Evolutionary conservation across 1,139 yeast genomes (phyloP).

Genomic region (Protomyces inundatus): DNA sequence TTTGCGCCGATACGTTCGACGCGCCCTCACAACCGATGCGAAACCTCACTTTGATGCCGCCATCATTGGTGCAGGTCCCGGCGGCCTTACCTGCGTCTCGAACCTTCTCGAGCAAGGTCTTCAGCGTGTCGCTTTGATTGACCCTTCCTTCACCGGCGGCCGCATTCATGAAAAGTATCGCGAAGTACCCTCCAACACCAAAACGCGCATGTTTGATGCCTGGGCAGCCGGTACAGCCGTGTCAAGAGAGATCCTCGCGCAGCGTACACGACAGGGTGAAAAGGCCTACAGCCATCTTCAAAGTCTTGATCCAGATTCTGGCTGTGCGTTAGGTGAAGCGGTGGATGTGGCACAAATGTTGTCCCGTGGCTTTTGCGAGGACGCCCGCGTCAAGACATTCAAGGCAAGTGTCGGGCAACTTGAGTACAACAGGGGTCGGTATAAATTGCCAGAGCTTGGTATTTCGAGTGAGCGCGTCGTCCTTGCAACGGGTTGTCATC

Average conservation of each 20-base stretch:
- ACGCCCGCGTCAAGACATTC: slow-evolving; percentile 8
- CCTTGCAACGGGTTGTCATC: slow-evolving; percentile 21
- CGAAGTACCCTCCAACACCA: slow-evolving; percentile 25
- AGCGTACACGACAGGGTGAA: background rate
- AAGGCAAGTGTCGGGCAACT: background rate
- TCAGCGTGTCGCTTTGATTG: slow-evolving; percentile 12
- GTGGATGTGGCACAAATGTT: slow-evolving; percentile 18
- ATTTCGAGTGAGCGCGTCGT: slow-evolving; percentile 11
- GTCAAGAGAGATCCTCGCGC: slow-evolving; percentile 8
- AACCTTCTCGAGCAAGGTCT: slow-evolving; percentile 15
- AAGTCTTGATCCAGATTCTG: slow-evolving; percentile 8
- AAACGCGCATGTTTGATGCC: slow-evolving; percentile 20
- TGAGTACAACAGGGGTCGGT: background rate
- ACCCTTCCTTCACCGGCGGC: slow-evolving; percentile 20
- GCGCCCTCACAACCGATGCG: background rate
- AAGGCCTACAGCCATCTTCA: slow-evolving; percentile 4
- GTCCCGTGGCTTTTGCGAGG: slow-evolving; percentile 20
- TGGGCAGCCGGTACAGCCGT: slow-evolving; percentile 21
- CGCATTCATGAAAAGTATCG: slow-evolving; percentile 24
- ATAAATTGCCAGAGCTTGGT: slow-evolving; percentile 10
- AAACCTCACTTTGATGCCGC: slow-evolving; percentile 18
- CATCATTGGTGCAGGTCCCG: slow-evolving; percentile 25
- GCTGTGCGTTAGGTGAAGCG: slow-evolving; percentile 13
- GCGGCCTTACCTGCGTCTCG: slow-evolving; percentile 23
- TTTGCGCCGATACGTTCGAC: no score